phyloP scores from a whole-genome alignment of 768 basidiomycete species.

The Postia placenta region DNA sequence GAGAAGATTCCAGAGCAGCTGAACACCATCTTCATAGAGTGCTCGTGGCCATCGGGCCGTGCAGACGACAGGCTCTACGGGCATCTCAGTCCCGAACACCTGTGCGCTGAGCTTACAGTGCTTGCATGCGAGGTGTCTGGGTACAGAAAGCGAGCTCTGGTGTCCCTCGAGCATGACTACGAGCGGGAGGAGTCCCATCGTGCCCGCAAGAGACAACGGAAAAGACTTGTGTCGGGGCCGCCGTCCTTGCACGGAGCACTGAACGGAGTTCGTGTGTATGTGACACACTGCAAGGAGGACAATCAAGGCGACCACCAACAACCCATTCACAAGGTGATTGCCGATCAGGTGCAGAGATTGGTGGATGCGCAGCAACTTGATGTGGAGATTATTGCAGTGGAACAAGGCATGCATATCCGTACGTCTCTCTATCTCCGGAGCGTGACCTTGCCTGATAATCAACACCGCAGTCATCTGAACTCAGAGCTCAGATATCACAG shows the following conservation, averaged over 20 bases:
- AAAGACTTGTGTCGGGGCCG: constrained; percentile 24
- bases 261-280: constrained; percentile 58
- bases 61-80: constrained; percentile 69
- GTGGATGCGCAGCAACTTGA: constrained; percentile 62
- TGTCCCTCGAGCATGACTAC: neutral
- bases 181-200: constrained; percentile 5
- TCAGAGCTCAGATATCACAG: neutral
- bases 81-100: constrained; percentile 77
- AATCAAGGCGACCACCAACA: constrained; percentile 40
- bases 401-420: constrained; percentile 83
- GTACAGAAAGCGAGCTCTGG: constrained; percentile 25
- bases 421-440: too few species aligned
- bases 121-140: constrained; percentile 66
- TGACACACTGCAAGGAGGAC: constrained; percentile 86
- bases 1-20: constrained; percentile 64
- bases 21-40: constrained; percentile 88
- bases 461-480: neutral
- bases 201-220: constrained; percentile 31
- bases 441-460: too few species aligned
- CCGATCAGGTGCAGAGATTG: constrained; percentile 61
- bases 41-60: constrained; percentile 78
- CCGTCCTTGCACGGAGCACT: constrained; percentile 48
- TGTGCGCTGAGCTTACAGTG: constrained; percentile 65
- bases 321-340: constrained; percentile 62
- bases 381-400: constrained; percentile 59